A percentile compares a stretch with the other conserved stretches of the same genome.
These are phyloP conservation scores for Cinnamomum chago DNA, from an alignment of 164 flowering plant genomes.

Conservation along the genomic window DNA sequence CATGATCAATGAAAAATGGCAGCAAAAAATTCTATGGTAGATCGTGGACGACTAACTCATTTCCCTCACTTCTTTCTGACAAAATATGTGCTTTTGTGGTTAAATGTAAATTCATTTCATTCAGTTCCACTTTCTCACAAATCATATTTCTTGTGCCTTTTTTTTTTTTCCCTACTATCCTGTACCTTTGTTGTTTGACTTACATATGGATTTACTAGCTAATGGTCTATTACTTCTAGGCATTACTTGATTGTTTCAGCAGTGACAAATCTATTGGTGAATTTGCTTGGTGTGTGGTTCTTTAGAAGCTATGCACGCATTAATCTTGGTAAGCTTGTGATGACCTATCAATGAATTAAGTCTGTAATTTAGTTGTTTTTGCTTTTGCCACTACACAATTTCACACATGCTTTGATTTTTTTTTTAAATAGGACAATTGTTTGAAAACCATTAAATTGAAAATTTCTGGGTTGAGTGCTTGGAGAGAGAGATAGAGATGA, in stretches of 20 bases:
- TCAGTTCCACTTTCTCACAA: background rate
- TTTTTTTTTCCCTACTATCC: background rate
- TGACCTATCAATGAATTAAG: background rate
- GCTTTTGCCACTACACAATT: background rate
- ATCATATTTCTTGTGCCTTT: background rate
- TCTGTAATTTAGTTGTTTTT: background rate
- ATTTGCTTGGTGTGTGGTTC: conserved; percentile 98
- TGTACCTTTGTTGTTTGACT: background rate
- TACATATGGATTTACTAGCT: background rate
- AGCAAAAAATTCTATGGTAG: too few relatives aligned
- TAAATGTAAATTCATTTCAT: background rate
- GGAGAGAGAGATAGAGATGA: too few relatives aligned
- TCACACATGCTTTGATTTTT: background rate
- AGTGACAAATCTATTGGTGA: conserved; percentile 86
- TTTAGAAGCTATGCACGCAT: conserved; percentile 90
- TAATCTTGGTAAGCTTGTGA: conserved; percentile 58
- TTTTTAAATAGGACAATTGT: too few relatives aligned
- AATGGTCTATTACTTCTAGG: conserved; percentile 34
- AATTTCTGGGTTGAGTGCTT: too few relatives aligned
- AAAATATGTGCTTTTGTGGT: background rate
- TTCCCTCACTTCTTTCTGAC: background rate
- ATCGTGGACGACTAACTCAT: background rate
- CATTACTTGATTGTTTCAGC: conserved; percentile 97
- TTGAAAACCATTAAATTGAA: too few relatives aligned
- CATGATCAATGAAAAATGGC: too few relatives aligned